phyloP scores from a whole-genome alignment of 2,329 filamentous ascomycete species.

The Scedosporium aurantiacum region DNA sequence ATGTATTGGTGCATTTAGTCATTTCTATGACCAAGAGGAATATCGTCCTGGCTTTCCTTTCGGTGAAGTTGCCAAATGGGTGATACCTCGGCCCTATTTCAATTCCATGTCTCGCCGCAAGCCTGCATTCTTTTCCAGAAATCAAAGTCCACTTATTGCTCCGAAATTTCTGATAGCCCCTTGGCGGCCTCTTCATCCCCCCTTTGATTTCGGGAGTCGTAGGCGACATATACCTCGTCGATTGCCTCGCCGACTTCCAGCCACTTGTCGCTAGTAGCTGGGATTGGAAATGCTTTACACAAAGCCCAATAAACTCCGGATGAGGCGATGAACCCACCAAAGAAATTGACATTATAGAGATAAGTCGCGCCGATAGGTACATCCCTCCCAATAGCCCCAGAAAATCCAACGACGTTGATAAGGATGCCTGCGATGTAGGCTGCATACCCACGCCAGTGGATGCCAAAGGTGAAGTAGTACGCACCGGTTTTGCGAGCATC shows the following conservation, averaged over 20 bases:
- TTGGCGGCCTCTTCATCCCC: neutral
- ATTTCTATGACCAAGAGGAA: too few relatives aligned
- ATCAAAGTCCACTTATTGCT: neutral
- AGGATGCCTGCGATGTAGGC: slow-evolving; percentile 77
- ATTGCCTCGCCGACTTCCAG: slow-evolving; percentile 61
- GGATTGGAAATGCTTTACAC: slow-evolving; percentile 59
- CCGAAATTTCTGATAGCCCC: neutral
- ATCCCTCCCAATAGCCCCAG: slow-evolving; percentile 58
- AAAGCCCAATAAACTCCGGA: slow-evolving; percentile 56
- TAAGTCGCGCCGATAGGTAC: slow-evolving; percentile 74
- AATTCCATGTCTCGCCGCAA: too few relatives aligned
- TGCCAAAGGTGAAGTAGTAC: slow-evolving; percentile 64
- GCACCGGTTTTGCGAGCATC: slow-evolving; percentile 52
- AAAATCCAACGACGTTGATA: slow-evolving; percentile 88
- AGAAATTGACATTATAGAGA: slow-evolving; percentile 87
- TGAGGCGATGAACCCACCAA: slow-evolving; percentile 68
- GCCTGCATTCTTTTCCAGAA: too few relatives aligned
- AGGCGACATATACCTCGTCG: slow-evolving; percentile 38
- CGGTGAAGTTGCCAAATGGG: too few relatives aligned
- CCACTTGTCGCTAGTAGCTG: slow-evolving; percentile 65
- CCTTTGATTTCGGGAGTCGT: slow-evolving; percentile 15
- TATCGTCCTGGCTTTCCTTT: too few relatives aligned
- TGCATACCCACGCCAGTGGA: slow-evolving; percentile 74
- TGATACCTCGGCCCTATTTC: too few relatives aligned
- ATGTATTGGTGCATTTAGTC: too few relatives aligned